Evolutionary conservation across 2,329 filamentous ascomycete genomes (phyloP), one percentile per base, ranked within the genome.

Genomic region (Trichophyton equinum): DNA sequence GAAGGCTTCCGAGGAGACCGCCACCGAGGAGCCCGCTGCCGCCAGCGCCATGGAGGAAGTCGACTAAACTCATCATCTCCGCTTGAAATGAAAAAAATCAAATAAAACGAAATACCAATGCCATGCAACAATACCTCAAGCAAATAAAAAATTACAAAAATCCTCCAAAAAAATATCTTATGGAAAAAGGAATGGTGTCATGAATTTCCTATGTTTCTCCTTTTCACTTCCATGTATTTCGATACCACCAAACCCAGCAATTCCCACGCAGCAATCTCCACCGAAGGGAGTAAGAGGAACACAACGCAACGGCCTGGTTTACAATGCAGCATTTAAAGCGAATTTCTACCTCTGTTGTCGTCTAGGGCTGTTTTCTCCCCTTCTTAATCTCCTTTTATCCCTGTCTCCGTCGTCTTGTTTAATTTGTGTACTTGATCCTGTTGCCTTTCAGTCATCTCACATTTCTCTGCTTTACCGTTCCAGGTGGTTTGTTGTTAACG

Each of bases 31-130:
- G 69, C 81, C 81, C 62, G 79, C 87, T 67, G 87, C 86, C 70
- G 91, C 96, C 85, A 95, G 88, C 81, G 87, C 91, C 76, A 99
- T 99, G 94, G 94, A 99, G 86, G 94, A 99, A 85, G 94, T 99
- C 75, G 94, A 99, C 84, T 99, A 95, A 71, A 79, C 69, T 58
- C 58, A 56, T 38, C 36, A 13, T 4, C 42, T 4, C 57, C 42
- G 3, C 30, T 25, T n/a, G 8, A 20, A 30, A 25, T 27, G 13
- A 38, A 36, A 36, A 36, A 36, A 49, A 22, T 44, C 11, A 44
- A 44, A 15, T 15, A 44, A 44, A 42, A 44, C 6, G 6, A n/a
- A 38, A 59, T 47, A 47, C 27, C 33, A 59, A 49, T 49, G 25
- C 46, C 9, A 49, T 51, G 13, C 40, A 18, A 49, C 40, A 59